Conservation (phyloP, 805 yeast species). For the Torulaspora indica region DNA sequence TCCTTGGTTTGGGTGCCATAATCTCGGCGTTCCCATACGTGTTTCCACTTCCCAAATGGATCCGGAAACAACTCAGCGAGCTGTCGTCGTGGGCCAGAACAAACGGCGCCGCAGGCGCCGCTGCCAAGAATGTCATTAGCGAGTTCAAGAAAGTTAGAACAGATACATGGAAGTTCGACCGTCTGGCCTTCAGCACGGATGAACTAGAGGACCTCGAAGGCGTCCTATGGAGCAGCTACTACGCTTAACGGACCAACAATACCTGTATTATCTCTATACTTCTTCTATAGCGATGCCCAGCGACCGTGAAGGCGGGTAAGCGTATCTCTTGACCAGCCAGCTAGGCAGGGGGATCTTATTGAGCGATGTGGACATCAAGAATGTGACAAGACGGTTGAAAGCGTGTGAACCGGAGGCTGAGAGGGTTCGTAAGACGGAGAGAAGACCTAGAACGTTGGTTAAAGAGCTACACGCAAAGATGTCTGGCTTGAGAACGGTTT, state of each 20-base stretch:
- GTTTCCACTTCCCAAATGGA: slow-evolving; percentile 90
- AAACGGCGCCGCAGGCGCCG: slow-evolving; percentile 72
- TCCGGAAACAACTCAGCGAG: slow-evolving; percentile 64
- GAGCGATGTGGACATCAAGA: background rate
- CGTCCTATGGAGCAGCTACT: slow-evolving; percentile 87
- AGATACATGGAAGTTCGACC: slow-evolving; percentile 94
- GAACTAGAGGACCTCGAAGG: slow-evolving; percentile 92
- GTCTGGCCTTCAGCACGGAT: slow-evolving; percentile 63
- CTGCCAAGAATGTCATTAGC: slow-evolving; percentile 77
- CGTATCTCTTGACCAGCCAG: background rate
- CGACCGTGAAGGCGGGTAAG: slow-evolving; percentile 7
- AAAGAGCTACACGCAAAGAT: slow-evolving; percentile 10
- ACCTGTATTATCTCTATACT: background rate
- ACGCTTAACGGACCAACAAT: slow-evolving; percentile 46
- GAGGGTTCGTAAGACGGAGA: background rate
- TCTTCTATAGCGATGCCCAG: background rate
- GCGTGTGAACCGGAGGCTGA: background rate
- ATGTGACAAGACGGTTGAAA: background rate
- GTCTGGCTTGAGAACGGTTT: slow-evolving; percentile 33
- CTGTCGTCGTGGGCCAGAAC: slow-evolving; percentile 70
- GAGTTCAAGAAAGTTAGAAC: slow-evolving; percentile 87
- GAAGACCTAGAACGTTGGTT: background rate
- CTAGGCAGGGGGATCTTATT: slow-evolving; percentile 7
- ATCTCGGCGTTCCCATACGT: slow-evolving; percentile 84
- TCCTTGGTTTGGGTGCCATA: slow-evolving; percentile 82